Conservation (phyloP, 164 flowering plant genomes). For the Berberis thunbergii region DNA sequence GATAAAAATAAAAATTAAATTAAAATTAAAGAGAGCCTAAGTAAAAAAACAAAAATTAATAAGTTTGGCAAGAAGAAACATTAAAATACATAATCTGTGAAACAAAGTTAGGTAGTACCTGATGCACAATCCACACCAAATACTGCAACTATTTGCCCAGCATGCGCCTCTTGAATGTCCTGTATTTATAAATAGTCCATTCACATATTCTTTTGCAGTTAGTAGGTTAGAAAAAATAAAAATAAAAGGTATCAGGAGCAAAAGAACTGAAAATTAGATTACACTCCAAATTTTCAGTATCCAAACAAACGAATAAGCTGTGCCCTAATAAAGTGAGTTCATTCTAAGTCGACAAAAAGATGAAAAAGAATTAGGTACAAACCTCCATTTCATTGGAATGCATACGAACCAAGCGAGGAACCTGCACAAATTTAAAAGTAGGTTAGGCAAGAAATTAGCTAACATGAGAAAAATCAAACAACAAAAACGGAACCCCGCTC, state of each 20-base stretch:
- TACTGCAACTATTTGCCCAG: constrained; percentile 99
- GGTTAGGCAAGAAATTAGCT: neutral
- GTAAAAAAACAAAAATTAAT: constrained; percentile 1
- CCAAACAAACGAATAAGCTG: no score
- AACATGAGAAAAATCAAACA: neutral
- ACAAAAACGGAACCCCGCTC: neutral
- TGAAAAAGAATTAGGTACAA: constrained; percentile 9
- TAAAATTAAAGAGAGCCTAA: neutral
- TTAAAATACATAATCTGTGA: neutral
- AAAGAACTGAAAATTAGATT: no score
- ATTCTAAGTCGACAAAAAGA: no score
- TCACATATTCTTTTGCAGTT: no score
- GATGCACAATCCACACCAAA: constrained; percentile 99
- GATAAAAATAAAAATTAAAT: constrained; percentile 8
- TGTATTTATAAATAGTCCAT: constrained; percentile 8
- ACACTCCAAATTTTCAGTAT: no score
- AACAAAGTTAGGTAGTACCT: constrained; percentile 31
- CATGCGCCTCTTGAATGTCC: constrained; percentile 99
- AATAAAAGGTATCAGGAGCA: no score
- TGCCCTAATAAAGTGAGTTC: no score
- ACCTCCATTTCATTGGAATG: constrained; percentile 99
- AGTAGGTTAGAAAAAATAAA: no score
- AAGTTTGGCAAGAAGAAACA: neutral
- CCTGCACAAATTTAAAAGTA: constrained; percentile 27
- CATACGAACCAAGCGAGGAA: constrained; percentile 98